A percentile compares a stretch with the other conserved stretches of the same genome.
These are phyloP conservation scores for Auriscalpium microsporum DNA, from an alignment of 768 basidiomycete species.

Conservation along the genomic window DNA sequence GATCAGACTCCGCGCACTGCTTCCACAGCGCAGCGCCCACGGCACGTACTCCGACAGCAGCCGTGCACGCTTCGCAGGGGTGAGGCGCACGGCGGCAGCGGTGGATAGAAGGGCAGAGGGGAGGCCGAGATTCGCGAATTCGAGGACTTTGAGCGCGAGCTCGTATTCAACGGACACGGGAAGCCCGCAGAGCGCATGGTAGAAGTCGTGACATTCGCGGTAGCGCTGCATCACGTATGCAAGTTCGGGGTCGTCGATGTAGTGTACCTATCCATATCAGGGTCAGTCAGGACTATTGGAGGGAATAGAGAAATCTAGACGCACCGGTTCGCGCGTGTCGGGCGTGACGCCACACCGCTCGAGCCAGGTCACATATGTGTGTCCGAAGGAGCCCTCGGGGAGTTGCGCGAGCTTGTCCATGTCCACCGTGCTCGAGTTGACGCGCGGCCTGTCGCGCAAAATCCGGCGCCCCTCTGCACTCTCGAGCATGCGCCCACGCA, in stretches of 20 bases:
- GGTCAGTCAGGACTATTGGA: conserved; percentile 1
- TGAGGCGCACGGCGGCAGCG: conserved; percentile 70
- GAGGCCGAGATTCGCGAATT: conserved; percentile 84
- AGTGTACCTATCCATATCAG: conserved; percentile 60
- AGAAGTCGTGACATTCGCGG: conserved; percentile 96
- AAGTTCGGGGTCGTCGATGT: conserved; percentile 89
- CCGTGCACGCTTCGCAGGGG: conserved; percentile 28
- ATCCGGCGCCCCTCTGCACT: conserved; percentile 79
- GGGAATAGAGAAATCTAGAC: conserved; percentile 15
- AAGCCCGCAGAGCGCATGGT: conserved; percentile 84
- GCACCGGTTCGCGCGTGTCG: conserved; percentile 85
- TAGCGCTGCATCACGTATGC: conserved; percentile 98
- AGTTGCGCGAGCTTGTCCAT: conserved; percentile 56
- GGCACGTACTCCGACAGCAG: conserved; percentile 77
- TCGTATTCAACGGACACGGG: conserved; percentile 89
- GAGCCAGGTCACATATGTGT: conserved; percentile 85
- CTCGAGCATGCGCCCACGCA: conserved; percentile 71
- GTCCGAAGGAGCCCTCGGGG: conserved; percentile 76
- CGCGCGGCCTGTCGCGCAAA: conserved; percentile 72
- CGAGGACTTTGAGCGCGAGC: conserved; percentile 90
- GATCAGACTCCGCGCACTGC: conserved; percentile 65
- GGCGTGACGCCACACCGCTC: conserved; percentile 83
- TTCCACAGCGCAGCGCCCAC: conserved; percentile 86
- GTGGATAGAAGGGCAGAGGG: conserved; percentile 83
- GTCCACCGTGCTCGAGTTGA: conserved; percentile 71